Conservation (phyloP, 305 asterid species). For the Fraxinus greggii region DNA sequence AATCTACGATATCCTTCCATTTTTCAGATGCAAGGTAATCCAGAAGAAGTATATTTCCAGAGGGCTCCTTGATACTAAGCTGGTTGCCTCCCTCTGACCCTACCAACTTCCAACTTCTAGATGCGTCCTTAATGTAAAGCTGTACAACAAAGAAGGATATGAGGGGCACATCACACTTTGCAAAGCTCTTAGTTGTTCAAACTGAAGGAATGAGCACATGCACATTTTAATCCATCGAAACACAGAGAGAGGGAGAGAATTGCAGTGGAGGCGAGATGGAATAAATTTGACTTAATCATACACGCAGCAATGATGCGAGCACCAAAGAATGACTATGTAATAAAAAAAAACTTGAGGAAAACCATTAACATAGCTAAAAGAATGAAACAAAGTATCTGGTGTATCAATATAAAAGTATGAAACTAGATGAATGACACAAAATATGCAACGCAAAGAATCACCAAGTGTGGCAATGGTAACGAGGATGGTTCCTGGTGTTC, state of each 20-base stretch:
- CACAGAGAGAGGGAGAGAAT: background rate
- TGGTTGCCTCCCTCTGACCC: slow-evolving; percentile 62
- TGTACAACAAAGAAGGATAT: slow-evolving; percentile 28
- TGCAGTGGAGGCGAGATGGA: background rate
- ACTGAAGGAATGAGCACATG: background rate
- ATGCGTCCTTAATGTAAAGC: slow-evolving; percentile 80
- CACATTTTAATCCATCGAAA: background rate
- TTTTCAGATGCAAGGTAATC: slow-evolving; percentile 81
- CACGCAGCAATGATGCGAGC: background rate
- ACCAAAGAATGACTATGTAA: background rate
- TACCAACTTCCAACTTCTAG: slow-evolving; percentile 73
- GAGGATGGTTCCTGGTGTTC: background rate
- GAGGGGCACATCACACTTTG: background rate
- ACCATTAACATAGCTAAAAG: background rate
- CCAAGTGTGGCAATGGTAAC: background rate
- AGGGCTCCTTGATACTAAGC: slow-evolving; percentile 69
- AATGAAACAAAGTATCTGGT: background rate
- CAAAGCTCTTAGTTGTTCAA: background rate
- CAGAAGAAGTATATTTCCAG: slow-evolving; percentile 68
- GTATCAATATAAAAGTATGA: background rate
- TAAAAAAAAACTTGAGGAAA: background rate
- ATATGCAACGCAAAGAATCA: background rate
- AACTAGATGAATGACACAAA: background rate
- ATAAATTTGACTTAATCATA: background rate
- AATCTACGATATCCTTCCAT: slow-evolving; percentile 71